Conservation (phyloP, 805 yeast species). For the Nakazawaea ernobii region DNA sequence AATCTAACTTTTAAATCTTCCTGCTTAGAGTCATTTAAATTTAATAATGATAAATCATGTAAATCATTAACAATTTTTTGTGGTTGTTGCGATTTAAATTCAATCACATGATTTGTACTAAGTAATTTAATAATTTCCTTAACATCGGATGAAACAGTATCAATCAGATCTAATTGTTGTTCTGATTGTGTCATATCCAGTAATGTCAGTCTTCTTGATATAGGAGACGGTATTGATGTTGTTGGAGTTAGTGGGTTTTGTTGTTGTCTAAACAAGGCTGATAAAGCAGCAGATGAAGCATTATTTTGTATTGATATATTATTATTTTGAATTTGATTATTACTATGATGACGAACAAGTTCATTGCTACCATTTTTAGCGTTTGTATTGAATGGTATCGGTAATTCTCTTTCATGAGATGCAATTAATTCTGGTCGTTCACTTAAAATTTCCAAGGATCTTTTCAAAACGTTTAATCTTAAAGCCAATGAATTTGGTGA, state of each 20-base stretch:
- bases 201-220: background rate
- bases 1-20: conserved; percentile 39
- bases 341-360: background rate
- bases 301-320: conserved; percentile 26
- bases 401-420: conserved; percentile 12
- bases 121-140: conserved; percentile 43
- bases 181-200: background rate
- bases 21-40: conserved; percentile 31
- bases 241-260: background rate
- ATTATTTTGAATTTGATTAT: conserved; percentile 1
- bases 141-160: conserved; percentile 28
- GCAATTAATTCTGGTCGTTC: conserved; percentile 51
- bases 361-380: background rate
- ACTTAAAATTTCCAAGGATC: conserved; percentile 69
- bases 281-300: conserved; percentile 34
- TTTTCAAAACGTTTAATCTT: conserved; percentile 64
- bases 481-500: conserved; percentile 78
- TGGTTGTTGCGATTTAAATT: conserved; percentile 22
- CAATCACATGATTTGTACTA: conserved; percentile 27
- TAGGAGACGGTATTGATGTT: background rate
- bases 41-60: conserved; percentile 49
- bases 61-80: conserved; percentile 45
- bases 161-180: conserved; percentile 7
- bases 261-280: conserved; percentile 24
- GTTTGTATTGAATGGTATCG: background rate